Evolutionary conservation across 2,329 filamentous ascomycete genomes (phyloP), one percentile per base, ranked within the genome.

Genomic region (Microdochium nivale): DNA sequence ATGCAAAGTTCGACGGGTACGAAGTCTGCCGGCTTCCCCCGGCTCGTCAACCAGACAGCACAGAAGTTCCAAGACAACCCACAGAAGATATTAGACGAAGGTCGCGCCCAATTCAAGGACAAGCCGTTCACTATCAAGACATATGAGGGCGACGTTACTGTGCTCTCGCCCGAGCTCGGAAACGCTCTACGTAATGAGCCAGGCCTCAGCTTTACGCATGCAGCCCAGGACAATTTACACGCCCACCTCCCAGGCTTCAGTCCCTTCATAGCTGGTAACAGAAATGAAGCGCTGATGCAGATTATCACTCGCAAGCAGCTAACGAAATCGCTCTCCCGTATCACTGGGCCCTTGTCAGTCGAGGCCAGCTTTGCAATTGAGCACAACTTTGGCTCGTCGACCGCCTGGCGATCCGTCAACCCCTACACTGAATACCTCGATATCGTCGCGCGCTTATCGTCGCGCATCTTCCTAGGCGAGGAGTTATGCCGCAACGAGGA

Each of bases 391-490:
- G 27, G 27, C 27, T 30, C 27, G 27, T 30, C 27, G 11, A 30
- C 27, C 5, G 27, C 5, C 11, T 11, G 5, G 5, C 27, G 5
- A 5, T 11, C 11, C 27, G 27, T n/a, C n/a, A n/a, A n/a, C n/a
- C n/a, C n/a, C n/a, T n/a, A n/a, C n/a, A n/a, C n/a, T n/a, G n/a
- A n/a, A n/a, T n/a, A n/a, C n/a, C n/a, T 75, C 2, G 61, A 67
- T n/a, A 55, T 76, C 10, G 67, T 81, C 9, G 72, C 75, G 16
- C 72, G 75, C 10, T 56, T 79, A 10, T 77, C 76, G 0, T 73
- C 76, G 1, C 66, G 74, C 5, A 68, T 78, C 2, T 78, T 79
- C 53, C 60, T 78, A 2, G 75, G 76, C 3, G 56, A 61, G 3
- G 62, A 66, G 3, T 57, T 77, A 13, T 75, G 72, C 59, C 71